A percentile compares a stretch with the other conserved stretches of the same genome.
Evolutionary conservation across 148 eudicot genomes (phyloP).

Genomic region (Nyssa sinensis): DNA sequence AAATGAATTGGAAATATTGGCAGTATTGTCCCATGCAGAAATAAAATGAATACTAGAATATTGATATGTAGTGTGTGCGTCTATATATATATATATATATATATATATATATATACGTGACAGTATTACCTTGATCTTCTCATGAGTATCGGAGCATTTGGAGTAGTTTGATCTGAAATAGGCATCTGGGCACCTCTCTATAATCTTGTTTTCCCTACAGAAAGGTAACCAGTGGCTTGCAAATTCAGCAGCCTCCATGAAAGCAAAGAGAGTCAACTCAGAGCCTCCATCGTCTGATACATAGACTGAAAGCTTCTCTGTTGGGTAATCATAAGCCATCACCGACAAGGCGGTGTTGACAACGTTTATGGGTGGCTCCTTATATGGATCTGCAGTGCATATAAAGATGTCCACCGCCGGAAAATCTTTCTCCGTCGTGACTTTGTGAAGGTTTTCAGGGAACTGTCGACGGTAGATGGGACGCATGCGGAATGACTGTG

Average conservation of each 20-base stretch:
- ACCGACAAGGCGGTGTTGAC: constrained; percentile 82
- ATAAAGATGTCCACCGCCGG: constrained; percentile 69
- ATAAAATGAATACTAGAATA: too few species aligned
- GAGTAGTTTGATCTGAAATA: constrained; percentile 34
- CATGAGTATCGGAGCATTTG: constrained; percentile 19
- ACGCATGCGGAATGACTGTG: constrained; percentile 53
- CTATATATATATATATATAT: too few species aligned
- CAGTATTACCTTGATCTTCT: constrained; percentile 52
- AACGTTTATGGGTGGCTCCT: constrained; percentile 77
- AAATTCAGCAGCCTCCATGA: constrained; percentile 73
- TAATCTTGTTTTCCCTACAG: constrained; percentile 47
- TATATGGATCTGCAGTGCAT: constrained; percentile 85
- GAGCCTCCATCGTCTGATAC: constrained; percentile 92
- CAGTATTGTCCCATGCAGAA: too few species aligned
- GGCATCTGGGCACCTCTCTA: constrained; percentile 56
- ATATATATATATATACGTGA: too few species aligned
- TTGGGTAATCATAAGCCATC: constrained; percentile 76
- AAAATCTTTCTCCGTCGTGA: constrained; percentile 15
- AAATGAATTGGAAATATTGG: too few species aligned
- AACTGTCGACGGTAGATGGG: constrained; percentile 48
- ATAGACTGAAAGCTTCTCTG: constrained; percentile 73
- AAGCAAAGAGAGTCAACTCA: constrained; percentile 61
- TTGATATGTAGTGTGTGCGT: too few species aligned
- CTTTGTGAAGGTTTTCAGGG: constrained; percentile 40
- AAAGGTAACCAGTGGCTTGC: constrained; percentile 68